Evolutionary conservation across 441 rosid genomes (phyloP).

Genomic region (Pelargonium citronellum): DNA sequence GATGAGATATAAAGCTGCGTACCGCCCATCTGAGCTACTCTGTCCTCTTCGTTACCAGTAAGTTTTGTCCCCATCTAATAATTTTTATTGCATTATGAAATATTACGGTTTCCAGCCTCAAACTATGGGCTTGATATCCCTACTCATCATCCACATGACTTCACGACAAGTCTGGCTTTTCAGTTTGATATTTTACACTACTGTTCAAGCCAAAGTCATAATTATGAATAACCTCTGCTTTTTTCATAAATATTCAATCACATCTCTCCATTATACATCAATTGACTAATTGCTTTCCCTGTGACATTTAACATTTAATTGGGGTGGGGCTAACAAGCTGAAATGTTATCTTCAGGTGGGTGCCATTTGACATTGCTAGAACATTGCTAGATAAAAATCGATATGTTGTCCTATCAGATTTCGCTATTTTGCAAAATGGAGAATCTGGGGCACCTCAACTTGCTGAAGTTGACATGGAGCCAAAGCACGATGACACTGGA

Average conservation of each 20-base stretch:
- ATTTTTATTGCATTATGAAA: background rate
- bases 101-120: no score
- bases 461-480: conserved; percentile 32
- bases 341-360: conserved; percentile 62
- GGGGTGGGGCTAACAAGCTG: conserved; percentile 18
- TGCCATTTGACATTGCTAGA: conserved; percentile 58
- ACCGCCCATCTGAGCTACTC: conserved; percentile 82
- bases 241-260: background rate
- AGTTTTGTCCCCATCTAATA: conserved; percentile 23
- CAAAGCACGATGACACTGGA: conserved; percentile 33
- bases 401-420: conserved; percentile 62
- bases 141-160: background rate
- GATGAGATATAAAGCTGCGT: conserved; percentile 96
- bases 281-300: conserved; percentile 5
- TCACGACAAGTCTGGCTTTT: background rate
- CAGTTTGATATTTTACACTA: background rate
- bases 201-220: background rate
- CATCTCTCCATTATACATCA: background rate
- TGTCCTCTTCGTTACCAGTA: conserved; percentile 89
- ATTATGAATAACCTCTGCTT: background rate
- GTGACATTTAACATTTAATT: conserved; percentile 1
- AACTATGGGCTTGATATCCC: background rate
- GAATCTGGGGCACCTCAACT: conserved; percentile 27
- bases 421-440: conserved; percentile 31
- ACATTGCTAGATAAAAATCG: conserved; percentile 63